These are phyloP conservation scores for Cytospora paraplurivora DNA, from an alignment of 2,329 filamentous ascomycete species.

Conservation along the genomic window DNA sequence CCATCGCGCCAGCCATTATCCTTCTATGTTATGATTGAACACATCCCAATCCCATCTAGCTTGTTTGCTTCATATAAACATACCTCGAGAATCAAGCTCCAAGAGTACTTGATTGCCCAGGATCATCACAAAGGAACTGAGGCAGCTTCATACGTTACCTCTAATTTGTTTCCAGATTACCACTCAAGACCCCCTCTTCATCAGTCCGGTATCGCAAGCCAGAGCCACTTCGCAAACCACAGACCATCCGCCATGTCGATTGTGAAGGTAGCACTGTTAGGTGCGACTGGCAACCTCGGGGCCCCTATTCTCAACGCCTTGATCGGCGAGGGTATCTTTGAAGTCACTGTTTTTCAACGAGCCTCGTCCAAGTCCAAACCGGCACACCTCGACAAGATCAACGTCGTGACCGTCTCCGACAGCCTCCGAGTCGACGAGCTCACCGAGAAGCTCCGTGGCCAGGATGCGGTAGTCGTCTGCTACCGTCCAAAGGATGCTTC, in stretches of 20 bases:
- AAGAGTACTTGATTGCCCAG: too few relatives aligned
- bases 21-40: too few relatives aligned
- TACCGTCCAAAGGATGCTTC: constrained; percentile 37
- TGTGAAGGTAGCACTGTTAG: constrained; percentile 42
- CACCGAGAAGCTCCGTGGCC: constrained; percentile 36
- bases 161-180: not conserved
- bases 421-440: constrained; percentile 38
- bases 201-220: not conserved
- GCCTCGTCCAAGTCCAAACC: constrained; percentile 37
- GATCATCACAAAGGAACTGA: too few relatives aligned
- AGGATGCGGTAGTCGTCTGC: constrained; percentile 42
- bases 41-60: too few relatives aligned
- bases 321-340: constrained; percentile 35
- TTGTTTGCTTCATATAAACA: too few relatives aligned
- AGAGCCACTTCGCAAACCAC: not conserved
- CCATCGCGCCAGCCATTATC: too few relatives aligned
- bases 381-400: constrained; percentile 29
- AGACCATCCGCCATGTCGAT: constrained; percentile 34
- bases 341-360: constrained; percentile 40
- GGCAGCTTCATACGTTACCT: too few relatives aligned
- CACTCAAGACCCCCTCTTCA: not conserved
- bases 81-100: too few relatives aligned
- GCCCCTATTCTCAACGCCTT: constrained; percentile 39
- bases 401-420: constrained; percentile 36
- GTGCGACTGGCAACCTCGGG: constrained; percentile 43